A percentile compares a stretch with the other conserved stretches of the same genome.
phyloP scores from a whole-genome alignment of 495 filamentous ascomycete species.

The Penicillium psychrofluorescens region DNA sequence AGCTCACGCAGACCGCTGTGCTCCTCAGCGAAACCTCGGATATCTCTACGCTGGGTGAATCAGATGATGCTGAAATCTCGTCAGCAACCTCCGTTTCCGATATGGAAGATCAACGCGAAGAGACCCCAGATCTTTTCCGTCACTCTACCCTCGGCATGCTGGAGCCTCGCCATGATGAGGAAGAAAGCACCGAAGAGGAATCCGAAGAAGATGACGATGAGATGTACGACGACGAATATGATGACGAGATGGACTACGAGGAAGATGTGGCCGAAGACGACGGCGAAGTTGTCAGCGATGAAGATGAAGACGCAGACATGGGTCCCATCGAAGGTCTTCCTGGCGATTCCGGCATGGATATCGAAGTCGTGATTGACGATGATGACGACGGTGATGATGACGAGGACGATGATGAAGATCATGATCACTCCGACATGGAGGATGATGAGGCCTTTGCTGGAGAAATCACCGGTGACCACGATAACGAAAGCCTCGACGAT shows the following conservation, averaged over 20 bases:
- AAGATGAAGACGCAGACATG: constrained; percentile 72
- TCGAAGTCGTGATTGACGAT: constrained; percentile 80
- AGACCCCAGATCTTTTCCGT: constrained; percentile 94
- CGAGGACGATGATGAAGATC: constrained; percentile 63
- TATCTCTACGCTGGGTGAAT: constrained; percentile 58
- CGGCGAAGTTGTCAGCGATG: constrained; percentile 81
- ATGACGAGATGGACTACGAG: constrained; percentile 85
- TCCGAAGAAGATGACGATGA: constrained; percentile 73
- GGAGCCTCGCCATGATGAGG: constrained; percentile 73
- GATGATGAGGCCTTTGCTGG: constrained; percentile 46
- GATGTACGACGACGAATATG: constrained; percentile 79
- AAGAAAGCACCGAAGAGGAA: constrained; percentile 50
- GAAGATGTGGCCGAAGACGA: constrained; percentile 70
- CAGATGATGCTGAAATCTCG: constrained; percentile 80
- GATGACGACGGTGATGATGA: constrained; percentile 56
- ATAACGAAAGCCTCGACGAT: constrained; percentile 53
- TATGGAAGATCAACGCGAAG: constrained; percentile 80
- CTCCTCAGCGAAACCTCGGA: constrained; percentile 72
- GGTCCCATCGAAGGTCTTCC: constrained; percentile 79
- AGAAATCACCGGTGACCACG: constrained; percentile 56
- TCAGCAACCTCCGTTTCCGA: constrained; percentile 87
- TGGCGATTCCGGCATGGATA: constrained; percentile 50
- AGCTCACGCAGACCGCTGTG: constrained; percentile 80
- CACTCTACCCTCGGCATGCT: constrained; percentile 95
- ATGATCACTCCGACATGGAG: constrained; percentile 48